Base-by-base conservation (phyloP, 2,329 filamentous ascomycete species). In the Hysterium pulicare region DNA sequence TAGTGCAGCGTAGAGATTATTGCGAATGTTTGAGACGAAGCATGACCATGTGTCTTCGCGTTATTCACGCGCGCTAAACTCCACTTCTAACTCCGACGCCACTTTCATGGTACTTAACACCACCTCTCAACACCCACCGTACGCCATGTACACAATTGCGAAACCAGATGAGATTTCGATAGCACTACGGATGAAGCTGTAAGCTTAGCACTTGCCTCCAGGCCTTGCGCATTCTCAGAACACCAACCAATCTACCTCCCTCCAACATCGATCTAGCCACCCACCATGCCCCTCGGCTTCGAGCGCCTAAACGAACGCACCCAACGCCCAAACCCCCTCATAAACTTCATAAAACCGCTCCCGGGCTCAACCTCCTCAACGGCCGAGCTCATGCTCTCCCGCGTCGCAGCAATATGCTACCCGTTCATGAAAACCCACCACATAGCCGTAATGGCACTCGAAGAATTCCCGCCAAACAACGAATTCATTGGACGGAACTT, bases 401-500 rank as follows among this genome's bases (percentile, higher is more conserved):
- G 63, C 41, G 62, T 70, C 21, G 66, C 67, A 11, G 89, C 89
- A 42, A 84, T 90, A 78, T 90, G 87, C 60, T 73, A 76, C 19
- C 88, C 88, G 1, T 69, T 76, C 50, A 73, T 74, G 71, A 71
- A 71, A 46, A 54, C 64, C 41, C 56, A 75, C 53, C 64, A 66
- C 55, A 64, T 74, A 44, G 62, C 67, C 17, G 70, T 76, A 13
- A 73, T 73, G 61, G 60, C 68, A 13, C 74, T 95, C 0, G 89
- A 94, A 64, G 89, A 95, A 61, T 89, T 87, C 59, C 82, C 84
- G 42, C 82, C 85, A 2, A 95, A 95, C 56, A 71, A 71, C 32
- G 87, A 94, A 64, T 95, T 95, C 57, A 82, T 88, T 31, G 89
- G 89, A 3, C 85, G 89, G 42, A 94, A 95, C 61, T 94, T 95